These are phyloP conservation scores for Catunica adiposa DNA, from an alignment of 2,329 filamentous ascomycete genomes.

Conservation along the genomic window DNA sequence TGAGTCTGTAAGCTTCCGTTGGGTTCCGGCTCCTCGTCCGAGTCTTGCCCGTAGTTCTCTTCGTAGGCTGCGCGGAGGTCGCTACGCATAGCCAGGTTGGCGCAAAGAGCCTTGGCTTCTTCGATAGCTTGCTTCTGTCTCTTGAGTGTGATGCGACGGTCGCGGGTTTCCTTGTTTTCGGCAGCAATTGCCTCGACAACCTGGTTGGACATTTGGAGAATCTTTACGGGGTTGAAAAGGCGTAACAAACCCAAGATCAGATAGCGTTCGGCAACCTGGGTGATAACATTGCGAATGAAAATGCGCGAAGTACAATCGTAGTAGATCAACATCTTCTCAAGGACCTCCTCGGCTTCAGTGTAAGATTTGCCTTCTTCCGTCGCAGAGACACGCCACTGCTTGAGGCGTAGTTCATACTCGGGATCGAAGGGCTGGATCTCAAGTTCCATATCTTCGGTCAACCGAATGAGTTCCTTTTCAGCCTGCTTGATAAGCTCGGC, in stretches of 20 bases:
- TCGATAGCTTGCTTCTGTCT: conserved; percentile 33
- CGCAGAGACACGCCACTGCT: conserved; percentile 28
- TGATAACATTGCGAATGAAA: conserved; percentile 36
- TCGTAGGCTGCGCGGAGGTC: conserved; percentile 27
- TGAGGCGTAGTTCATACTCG: conserved; percentile 34
- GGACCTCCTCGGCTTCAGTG: conserved; percentile 34
- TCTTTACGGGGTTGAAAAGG: conserved; percentile 36
- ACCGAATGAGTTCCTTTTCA: conserved; percentile 28
- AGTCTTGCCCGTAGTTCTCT: conserved; percentile 12
- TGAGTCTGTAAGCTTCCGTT: neutral
- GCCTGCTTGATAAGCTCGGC: conserved; percentile 30
- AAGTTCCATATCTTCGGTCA: conserved; percentile 34
- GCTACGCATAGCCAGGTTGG: conserved; percentile 35
- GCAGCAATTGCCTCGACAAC: conserved; percentile 34
- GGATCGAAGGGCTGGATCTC: conserved; percentile 38
- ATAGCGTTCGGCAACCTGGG: conserved; percentile 35
- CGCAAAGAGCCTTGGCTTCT: conserved; percentile 33
- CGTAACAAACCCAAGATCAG: conserved; percentile 34
- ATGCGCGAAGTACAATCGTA: conserved; percentile 35
- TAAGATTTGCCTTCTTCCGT: conserved; percentile 30
- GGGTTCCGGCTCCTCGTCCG: conserved; percentile 8
- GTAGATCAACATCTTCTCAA: conserved; percentile 41
- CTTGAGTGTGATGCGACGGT: conserved; percentile 31
- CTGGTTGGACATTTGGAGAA: conserved; percentile 29
- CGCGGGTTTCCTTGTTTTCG: conserved; percentile 36